phyloP scores from a whole-genome alignment of 2,329 filamentous ascomycete species.

The Colletotrichum phormii region DNA sequence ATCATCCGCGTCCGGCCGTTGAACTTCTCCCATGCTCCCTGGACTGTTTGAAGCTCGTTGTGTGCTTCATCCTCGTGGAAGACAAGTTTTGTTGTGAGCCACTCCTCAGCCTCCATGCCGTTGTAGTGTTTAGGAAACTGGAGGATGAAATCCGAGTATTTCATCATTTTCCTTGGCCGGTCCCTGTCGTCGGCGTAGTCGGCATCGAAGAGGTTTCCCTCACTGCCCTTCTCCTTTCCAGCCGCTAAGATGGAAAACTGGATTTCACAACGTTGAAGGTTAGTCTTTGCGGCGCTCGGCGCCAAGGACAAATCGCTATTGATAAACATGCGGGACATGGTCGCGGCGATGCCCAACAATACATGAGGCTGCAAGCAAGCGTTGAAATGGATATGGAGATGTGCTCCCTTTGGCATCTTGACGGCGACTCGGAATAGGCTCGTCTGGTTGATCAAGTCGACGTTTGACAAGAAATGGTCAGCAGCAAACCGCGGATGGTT shows the following conservation, averaged over 20 bases:
- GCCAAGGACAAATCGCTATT: slow-evolving; percentile 66
- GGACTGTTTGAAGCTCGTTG: slow-evolving; percentile 58
- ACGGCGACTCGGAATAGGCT: slow-evolving; percentile 67
- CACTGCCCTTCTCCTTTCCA: slow-evolving; percentile 48
- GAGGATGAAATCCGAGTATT: slow-evolving; percentile 53
- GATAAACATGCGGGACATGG: slow-evolving; percentile 76
- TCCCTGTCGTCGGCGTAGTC: slow-evolving; percentile 54
- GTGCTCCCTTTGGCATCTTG: slow-evolving; percentile 76
- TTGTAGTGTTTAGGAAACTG: slow-evolving; percentile 46
- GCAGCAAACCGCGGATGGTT: slow-evolving; percentile 58
- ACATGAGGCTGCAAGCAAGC: slow-evolving; percentile 73
- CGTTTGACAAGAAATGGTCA: slow-evolving; percentile 70
- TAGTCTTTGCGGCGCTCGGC: not conserved
- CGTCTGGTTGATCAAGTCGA: slow-evolving; percentile 65
- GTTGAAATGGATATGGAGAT: slow-evolving; percentile 84
- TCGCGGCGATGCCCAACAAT: slow-evolving; percentile 66
- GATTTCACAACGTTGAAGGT: slow-evolving; percentile 62
- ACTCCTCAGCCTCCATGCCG: slow-evolving; percentile 53
- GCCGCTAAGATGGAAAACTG: slow-evolving; percentile 62
- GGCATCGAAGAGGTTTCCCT: slow-evolving; percentile 60
- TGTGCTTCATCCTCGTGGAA: slow-evolving; percentile 72
- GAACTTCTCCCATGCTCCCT: slow-evolving; percentile 72
- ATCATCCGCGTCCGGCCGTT: slow-evolving; percentile 77
- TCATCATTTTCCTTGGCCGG: slow-evolving; percentile 50
- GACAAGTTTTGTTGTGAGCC: slow-evolving; percentile 72